Percentiles rank a stretch among this genome's conserved stretches.
Evolutionary conservation across 768 basidiomycete genomes (phyloP).

Genomic region (Mycena rebaudengoi): DNA sequence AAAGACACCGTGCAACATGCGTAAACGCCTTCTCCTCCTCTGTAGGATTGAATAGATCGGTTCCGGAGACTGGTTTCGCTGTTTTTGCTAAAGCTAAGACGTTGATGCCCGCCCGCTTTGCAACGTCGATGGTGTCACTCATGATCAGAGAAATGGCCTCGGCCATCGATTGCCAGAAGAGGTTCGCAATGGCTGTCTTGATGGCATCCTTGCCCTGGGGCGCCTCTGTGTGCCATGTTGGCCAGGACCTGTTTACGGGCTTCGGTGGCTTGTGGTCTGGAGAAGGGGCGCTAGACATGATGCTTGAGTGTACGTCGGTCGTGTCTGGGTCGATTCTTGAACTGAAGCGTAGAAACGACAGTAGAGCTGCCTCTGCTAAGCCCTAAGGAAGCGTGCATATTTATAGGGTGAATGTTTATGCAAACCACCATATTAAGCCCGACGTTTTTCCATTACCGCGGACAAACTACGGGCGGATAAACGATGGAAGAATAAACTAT

Average conservation of each 20-base stretch:
- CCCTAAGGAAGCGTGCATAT: background rate
- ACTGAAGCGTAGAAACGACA: background rate
- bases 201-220: constrained; percentile 7
- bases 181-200: constrained; percentile 1
- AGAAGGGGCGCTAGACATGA: background rate
- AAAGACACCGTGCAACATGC: background rate
- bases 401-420: background rate
- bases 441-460: background rate
- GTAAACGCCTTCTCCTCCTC: constrained; percentile 4
- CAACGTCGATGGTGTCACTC: constrained; percentile 12
- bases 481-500: background rate
- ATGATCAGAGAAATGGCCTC: constrained; percentile 11
- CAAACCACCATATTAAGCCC: background rate
- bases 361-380: background rate
- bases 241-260: constrained; percentile 10
- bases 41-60: background rate
- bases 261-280: background rate
- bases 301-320: background rate
- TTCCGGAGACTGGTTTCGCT: background rate
- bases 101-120: constrained; percentile 7
- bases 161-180: constrained; percentile 8
- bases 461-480: constrained; percentile 1
- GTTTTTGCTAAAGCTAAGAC: constrained; percentile 6
- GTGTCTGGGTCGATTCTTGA: background rate
- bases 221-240: constrained; percentile 4